phyloP scores from a whole-genome alignment of 108 stramenopile species.

The Phaeodactylum tricornutum region DNA sequence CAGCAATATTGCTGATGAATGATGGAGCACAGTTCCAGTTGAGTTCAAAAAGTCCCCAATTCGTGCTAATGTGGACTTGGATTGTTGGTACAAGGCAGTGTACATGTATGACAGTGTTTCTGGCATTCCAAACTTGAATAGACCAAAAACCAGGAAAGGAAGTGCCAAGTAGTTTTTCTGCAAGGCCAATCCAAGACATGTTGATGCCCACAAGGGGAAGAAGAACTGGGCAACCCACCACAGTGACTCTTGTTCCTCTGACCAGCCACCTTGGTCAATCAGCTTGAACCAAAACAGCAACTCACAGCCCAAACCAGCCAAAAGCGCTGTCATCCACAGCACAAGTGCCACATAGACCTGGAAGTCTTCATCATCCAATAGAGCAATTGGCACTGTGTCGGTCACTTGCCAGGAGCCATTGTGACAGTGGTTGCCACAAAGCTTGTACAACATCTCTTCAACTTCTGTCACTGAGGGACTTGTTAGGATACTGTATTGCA shows the following conservation, averaged over 20 bases:
- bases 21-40: not conserved
- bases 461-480: no score
- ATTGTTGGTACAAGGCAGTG: not conserved
- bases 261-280: not conserved
- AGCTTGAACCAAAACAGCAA: not conserved
- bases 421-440: no score
- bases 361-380: conserved; percentile 5
- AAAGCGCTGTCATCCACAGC: conserved; percentile 2
- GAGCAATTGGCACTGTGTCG: not conserved
- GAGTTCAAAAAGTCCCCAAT: conserved; percentile 2
- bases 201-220: conserved; percentile 7
- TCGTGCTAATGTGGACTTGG: not conserved
- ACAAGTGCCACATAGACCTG: conserved; percentile 1
- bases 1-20: not conserved
- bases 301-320: conserved; percentile 9
- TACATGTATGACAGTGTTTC: conserved; percentile 2
- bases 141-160: not conserved
- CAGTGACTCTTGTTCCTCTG: not conserved
- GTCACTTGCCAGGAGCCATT: not conserved
- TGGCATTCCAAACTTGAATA: conserved; percentile 13
- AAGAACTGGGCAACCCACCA: conserved; percentile 11
- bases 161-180: conserved; percentile 5
- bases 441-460: no score
- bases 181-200: conserved; percentile 2
- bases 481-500: no score